Evolutionary conservation across 1,139 yeast species (phyloP), one percentile per base, ranked within the genome.

Genomic region (Geotrichum siamense): DNA sequence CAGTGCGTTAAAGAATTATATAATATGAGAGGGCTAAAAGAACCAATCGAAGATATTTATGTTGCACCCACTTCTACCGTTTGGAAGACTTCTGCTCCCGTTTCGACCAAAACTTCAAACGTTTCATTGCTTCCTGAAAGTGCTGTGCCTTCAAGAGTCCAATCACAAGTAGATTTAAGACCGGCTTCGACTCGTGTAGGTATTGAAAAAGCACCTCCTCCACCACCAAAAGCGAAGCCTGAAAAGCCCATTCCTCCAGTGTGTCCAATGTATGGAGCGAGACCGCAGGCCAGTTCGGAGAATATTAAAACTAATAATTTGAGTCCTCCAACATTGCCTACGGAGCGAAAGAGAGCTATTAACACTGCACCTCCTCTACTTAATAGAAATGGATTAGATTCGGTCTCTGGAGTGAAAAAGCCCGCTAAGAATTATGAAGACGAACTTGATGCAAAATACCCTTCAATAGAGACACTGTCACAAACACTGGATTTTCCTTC

Each of bases 1-100:
- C 97, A 89, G 60, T 76, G 91, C 21, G 61, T 85, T 48, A 75
- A 74, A 48, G 94, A 85, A 60, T 64, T 89, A 16, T 77, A 84
- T 52, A 61, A 71, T 34, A 72, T 75, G 65, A 72, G 79, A 16
- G 69, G 71, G 12, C 63, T 68, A 3, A 69, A 68, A 23, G 69
- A 77, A 20, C 91, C 93, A 1, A 72, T 75, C 22, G 48, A 53
- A 46, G 63, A 61, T 44, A 51, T 54, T 9, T 59, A 55, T 38
- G 30, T 32, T 21, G 47, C 47, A 28, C 47, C 47, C 20, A 43
- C 47, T 15, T 39, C 43, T 4, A 35, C 47, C 13, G 21, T n/a
- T 10, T 43, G 47, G 47, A 34, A 28, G 21, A 46, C 54, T 20
- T 31, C 48, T 10, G 38, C 49, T 27, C 50, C 48, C 35, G 39